phyloP scores from a whole-genome alignment of 805 yeast species.

The Priceomyces melissophilus region DNA sequence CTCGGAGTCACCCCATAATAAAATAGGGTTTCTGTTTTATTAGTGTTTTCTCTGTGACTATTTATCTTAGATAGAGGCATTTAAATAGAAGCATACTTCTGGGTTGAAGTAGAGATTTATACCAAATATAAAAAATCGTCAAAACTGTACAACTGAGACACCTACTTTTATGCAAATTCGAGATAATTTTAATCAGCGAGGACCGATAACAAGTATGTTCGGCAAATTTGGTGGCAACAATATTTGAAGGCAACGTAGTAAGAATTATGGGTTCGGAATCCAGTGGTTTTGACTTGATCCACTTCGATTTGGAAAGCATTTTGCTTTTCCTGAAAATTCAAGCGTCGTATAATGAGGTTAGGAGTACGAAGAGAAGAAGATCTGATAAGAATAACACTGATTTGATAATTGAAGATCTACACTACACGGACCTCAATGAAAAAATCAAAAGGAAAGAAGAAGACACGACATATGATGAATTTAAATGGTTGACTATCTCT shows the following conservation, averaged over 20 bases:
- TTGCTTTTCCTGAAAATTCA: conserved; percentile 5
- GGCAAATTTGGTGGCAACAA: background rate
- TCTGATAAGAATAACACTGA: conserved; percentile 3
- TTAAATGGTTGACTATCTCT: conserved; percentile 11
- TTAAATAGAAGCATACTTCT: too few species aligned
- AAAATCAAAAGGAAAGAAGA: conserved; percentile 1
- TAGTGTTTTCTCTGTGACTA: too few species aligned
- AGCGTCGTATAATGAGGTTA: conserved; percentile 1
- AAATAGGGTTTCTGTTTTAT: too few species aligned
- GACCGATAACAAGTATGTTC: background rate
- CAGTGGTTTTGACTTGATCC: conserved; percentile 9
- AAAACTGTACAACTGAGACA: background rate
- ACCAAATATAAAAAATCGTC: background rate
- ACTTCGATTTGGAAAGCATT: conserved; percentile 13
- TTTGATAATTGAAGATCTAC: conserved; percentile 15
- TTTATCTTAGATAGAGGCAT: too few species aligned
- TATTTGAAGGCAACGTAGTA: too few species aligned
- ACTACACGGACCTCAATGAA: conserved; percentile 13
- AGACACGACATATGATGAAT: conserved; percentile 1
- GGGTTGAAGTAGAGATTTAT: too few species aligned
- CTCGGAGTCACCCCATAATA: too few species aligned
- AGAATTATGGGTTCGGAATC: background rate
- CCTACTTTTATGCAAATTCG: background rate
- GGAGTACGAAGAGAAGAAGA: conserved; percentile 8
- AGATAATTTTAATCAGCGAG: background rate